phyloP scores from a whole-genome alignment of 2,329 filamentous ascomycete species.

The Aureobasidium leucospermi region DNA sequence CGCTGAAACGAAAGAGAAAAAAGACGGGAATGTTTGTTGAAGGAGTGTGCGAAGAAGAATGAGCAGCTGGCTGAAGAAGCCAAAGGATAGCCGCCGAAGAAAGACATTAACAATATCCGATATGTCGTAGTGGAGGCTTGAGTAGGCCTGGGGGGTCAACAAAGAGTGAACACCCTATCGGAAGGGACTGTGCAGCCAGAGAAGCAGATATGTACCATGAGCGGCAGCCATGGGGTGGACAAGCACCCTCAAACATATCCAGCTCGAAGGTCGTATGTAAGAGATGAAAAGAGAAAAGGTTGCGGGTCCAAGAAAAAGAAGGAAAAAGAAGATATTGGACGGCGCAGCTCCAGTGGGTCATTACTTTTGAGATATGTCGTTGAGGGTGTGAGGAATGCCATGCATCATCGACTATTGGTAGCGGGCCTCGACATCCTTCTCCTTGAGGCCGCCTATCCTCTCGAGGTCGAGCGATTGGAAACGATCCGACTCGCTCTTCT shows the following conservation, averaged over 20 bases:
- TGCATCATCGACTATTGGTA: constrained; percentile 7
- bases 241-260: constrained; percentile 9
- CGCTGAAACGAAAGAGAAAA: neutral
- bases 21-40: constrained; percentile 2
- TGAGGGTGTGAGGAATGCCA: neutral
- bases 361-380: constrained; percentile 8
- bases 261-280: constrained; percentile 4
- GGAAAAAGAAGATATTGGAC: neutral
- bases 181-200: neutral
- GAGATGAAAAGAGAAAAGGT: neutral
- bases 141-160: neutral
- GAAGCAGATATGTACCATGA: constrained; percentile 11
- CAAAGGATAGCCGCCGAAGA: neutral
- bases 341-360: constrained; percentile 7
- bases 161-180: neutral
- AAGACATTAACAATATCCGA: constrained; percentile 14
- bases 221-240: constrained; percentile 10
- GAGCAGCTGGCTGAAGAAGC: neutral
- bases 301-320: neutral
- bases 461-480: constrained; percentile 96
- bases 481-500: constrained; percentile 64
- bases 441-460: constrained; percentile 85
- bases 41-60: constrained; percentile 7
- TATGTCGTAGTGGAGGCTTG: constrained; percentile 4
- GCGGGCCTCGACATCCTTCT: constrained; percentile 54